Evolutionary conservation across 1,284 basidiomycete species (phyloP).

Genomic region (Cryptococcus wingfieldii): DNA sequence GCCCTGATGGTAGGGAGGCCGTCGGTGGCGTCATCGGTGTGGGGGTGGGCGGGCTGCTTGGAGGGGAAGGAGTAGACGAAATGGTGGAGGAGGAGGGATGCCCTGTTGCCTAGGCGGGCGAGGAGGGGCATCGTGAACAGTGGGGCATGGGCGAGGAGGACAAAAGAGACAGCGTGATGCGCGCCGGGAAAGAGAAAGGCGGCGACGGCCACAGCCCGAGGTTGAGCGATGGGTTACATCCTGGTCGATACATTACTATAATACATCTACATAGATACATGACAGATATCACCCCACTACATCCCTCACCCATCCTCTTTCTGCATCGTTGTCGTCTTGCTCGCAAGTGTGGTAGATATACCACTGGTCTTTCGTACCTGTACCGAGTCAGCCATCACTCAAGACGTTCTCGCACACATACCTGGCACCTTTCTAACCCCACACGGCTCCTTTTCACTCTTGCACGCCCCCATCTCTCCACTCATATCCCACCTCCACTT

Average conservation of each 20-base stretch:
- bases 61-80: slow-evolving; percentile 40
- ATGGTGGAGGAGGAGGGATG: slow-evolving; percentile 34
- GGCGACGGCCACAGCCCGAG: background rate
- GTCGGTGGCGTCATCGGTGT: slow-evolving; percentile 9
- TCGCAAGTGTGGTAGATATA: slow-evolving; percentile 15
- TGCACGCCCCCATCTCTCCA: slow-evolving; percentile 13
- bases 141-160: background rate
- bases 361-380: slow-evolving; percentile 13
- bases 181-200: too few species aligned
- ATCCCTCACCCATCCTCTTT: slow-evolving; percentile 3
- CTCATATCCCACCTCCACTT: slow-evolving; percentile 28
- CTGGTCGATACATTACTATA: too few species aligned
- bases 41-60: background rate
- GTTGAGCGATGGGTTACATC: background rate
- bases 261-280: background rate
- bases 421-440: slow-evolving; percentile 10
- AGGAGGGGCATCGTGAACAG: slow-evolving; percentile 21
- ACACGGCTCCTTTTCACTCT: slow-evolving; percentile 4
- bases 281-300: background rate
- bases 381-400: background rate
- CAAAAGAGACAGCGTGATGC: too few species aligned
- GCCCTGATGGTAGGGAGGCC: slow-evolving; percentile 6
- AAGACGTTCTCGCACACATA: background rate
- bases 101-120: slow-evolving; percentile 20
- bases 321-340: background rate